phyloP scores from a whole-genome alignment of 345 rosid species.

The Salix viminalis region DNA sequence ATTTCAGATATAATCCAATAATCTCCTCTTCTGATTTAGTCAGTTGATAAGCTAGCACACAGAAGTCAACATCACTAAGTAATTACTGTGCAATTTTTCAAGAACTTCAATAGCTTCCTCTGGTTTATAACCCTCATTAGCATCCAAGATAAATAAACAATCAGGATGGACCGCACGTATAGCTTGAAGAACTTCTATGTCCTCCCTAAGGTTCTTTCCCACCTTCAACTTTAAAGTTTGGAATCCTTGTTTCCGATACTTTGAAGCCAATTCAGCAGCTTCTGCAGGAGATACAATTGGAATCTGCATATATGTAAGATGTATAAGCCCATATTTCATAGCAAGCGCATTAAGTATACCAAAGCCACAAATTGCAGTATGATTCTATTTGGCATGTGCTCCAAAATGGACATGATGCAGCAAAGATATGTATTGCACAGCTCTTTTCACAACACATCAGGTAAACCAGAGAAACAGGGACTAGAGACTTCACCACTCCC shows the following conservation, averaged over 20 bases:
- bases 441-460: too few relatives aligned
- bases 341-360: not conserved
- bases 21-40: not conserved
- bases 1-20: not conserved
- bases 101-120: constrained; percentile 82
- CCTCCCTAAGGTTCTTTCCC: constrained; percentile 72
- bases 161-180: constrained; percentile 68
- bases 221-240: constrained; percentile 87
- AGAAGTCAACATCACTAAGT: not conserved
- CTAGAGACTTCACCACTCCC: not conserved
- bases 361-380: not conserved
- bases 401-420: not conserved
- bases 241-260: constrained; percentile 68
- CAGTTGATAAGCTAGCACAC: not conserved
- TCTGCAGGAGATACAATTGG: constrained; percentile 81
- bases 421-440: not conserved
- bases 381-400: not conserved
- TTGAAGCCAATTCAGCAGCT: constrained; percentile 70
- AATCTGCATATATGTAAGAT: constrained; percentile 46
- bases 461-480: not conserved
- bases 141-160: constrained; percentile 85
- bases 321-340: constrained; percentile 5
- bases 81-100: constrained; percentile 61
- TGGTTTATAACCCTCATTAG: constrained; percentile 82
- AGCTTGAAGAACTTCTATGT: constrained; percentile 78